These are phyloP conservation scores for Pyracantha coccinea DNA, from an alignment of 331 rosid genomes.

Conservation along the genomic window DNA sequence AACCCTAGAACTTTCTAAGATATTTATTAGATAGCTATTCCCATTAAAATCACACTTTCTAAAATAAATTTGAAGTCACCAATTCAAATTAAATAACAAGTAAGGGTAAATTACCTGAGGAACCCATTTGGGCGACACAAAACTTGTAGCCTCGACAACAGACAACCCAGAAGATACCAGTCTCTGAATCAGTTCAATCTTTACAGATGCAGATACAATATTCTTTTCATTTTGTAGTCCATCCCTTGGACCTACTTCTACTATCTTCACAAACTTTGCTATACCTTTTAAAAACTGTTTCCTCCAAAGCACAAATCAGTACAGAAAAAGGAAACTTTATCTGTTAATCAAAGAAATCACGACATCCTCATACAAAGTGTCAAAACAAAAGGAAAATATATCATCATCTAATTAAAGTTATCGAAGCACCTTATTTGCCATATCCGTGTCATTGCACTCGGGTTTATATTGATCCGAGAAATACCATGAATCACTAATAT, in stretches of 20 bases:
- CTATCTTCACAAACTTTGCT: slow-evolving; percentile 80
- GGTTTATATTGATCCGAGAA: slow-evolving; percentile 31
- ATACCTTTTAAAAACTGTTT: slow-evolving; percentile 58
- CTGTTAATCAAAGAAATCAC: neutral
- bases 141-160: slow-evolving; percentile 86
- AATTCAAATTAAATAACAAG: neutral
- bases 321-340: neutral
- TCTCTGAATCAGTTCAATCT: slow-evolving; percentile 69
- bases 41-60: neutral
- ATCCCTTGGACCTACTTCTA: slow-evolving; percentile 95
- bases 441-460: slow-evolving; percentile 26
- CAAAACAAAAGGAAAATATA: neutral
- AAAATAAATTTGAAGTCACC: neutral
- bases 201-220: slow-evolving; percentile 56
- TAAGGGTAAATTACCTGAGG: slow-evolving; percentile 58
- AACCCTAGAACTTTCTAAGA: too few relatives aligned
- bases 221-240: slow-evolving; percentile 88
- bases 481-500: slow-evolving; percentile 36
- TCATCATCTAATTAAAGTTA: neutral
- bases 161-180: slow-evolving; percentile 68
- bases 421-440: slow-evolving; percentile 49
- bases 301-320: neutral
- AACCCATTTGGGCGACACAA: slow-evolving; percentile 93
- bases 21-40: neutral
- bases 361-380: neutral